These are phyloP conservation scores for Musa beccarii DNA, from an alignment of 176 grass and related monocot species.

Conservation along the genomic window DNA sequence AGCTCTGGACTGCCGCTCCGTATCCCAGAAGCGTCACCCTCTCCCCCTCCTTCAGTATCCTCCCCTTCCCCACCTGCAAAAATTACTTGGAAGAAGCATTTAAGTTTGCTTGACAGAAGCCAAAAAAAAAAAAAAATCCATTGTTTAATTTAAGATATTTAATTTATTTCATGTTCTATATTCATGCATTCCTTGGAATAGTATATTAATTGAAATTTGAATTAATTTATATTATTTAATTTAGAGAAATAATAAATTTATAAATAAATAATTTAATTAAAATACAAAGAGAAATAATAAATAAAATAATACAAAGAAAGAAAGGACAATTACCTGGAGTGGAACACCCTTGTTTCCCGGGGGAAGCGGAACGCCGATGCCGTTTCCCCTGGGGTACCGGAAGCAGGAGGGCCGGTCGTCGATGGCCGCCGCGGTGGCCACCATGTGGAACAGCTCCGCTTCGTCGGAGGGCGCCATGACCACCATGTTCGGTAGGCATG, in stretches of 20 bases:
- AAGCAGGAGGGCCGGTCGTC: conserved; percentile 85
- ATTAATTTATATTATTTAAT: too few relatives aligned
- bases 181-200: too few relatives aligned
- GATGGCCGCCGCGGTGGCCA: conserved; percentile 84
- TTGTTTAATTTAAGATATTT: too few relatives aligned
- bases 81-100: not conserved
- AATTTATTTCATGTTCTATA: too few relatives aligned
- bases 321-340: conserved; percentile 39
- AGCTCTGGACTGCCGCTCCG: conserved; percentile 80
- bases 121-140: too few relatives aligned
- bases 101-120: too few relatives aligned
- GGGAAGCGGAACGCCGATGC: conserved; percentile 59
- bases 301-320: too few relatives aligned
- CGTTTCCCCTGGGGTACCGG: conserved; percentile 86
- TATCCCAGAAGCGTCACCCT: conserved; percentile 93
- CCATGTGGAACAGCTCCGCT: conserved; percentile 95
- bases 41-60: conserved; percentile 72
- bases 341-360: conserved; percentile 79
- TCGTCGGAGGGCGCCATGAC: conserved; percentile 98
- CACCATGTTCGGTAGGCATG: conserved; percentile 95
- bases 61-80: conserved; percentile 66
- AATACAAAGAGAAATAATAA: too few relatives aligned
- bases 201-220: too few relatives aligned
- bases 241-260: too few relatives aligned
- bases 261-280: too few relatives aligned